Evolutionary conservation across 225 moss, liverwort and hornwort genomes (phyloP).

Genomic region (Lunularia cruciata): DNA sequence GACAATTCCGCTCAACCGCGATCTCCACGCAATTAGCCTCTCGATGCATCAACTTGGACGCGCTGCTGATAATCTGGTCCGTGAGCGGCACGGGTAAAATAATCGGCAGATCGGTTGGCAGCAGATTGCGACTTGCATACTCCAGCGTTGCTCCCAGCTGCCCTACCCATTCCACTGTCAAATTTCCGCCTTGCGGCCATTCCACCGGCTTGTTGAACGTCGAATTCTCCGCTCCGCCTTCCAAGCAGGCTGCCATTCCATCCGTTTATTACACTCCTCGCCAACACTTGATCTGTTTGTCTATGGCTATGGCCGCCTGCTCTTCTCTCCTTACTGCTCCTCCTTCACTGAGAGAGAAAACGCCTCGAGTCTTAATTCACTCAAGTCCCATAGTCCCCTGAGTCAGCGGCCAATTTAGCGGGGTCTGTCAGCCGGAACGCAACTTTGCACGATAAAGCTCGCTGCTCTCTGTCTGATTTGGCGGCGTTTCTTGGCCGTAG

Average conservation of each 20-base stretch:
- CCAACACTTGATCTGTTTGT: too few relatives aligned
- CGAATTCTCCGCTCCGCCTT: not conserved
- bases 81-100: slow-evolving; percentile 68
- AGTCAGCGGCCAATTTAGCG: too few relatives aligned
- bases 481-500: too few relatives aligned
- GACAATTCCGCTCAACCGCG: slow-evolving; percentile 52
- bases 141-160: slow-evolving; percentile 62
- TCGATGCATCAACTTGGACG: slow-evolving; percentile 78
- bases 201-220: slow-evolving; percentile 26
- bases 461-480: too few relatives aligned
- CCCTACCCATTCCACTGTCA: slow-evolving; percentile 74
- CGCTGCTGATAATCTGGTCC: slow-evolving; percentile 65
- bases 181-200: slow-evolving; percentile 72
- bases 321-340: too few relatives aligned
- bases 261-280: not conserved
- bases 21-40: slow-evolving; percentile 95
- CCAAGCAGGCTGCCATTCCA: slow-evolving; percentile 40
- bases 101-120: slow-evolving; percentile 63
- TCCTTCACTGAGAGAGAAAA: too few relatives aligned
- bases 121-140: slow-evolving; percentile 62
- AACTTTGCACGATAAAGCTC: too few relatives aligned
- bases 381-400: too few relatives aligned
- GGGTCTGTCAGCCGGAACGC: too few relatives aligned
- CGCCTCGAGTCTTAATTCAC: too few relatives aligned
- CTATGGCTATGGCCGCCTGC: too few relatives aligned